Evolutionary conservation across 2,329 filamentous ascomycete genomes (phyloP), one percentile per base, ranked within the genome.

Genomic region (Thermomyces lanuginosus): DNA sequence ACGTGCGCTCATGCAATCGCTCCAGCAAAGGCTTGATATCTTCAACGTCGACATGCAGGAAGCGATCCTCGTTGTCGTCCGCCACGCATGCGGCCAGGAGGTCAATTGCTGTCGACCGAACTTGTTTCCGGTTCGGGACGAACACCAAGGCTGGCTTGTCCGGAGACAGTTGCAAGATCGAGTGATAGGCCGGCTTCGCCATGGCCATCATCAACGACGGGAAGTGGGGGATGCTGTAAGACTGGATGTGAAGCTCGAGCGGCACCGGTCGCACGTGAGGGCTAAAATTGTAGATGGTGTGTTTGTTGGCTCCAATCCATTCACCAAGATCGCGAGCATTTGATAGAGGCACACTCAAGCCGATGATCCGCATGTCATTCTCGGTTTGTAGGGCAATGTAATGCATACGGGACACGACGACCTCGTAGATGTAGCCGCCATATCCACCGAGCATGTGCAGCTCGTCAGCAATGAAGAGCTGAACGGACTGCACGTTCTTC

Each of bases 261-360:
- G 86, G 84, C 10, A 93, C 72, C 1, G 83, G 78, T 30, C 91
- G 76, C 34, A 86, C 75, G 44, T 86, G 77, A 2, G 89, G 89
- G 42, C 82, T 92, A 60, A 98, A 98, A 58, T 98, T 98, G 65
- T 86, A 98, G 37, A 92, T 92, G 25, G 89, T 92, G 49, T 98
- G 89, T 61, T 93, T 95, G 52, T 75, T 92, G 5, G 86, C 89
- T 39, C 91, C 89, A 39, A 98, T 83, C 89, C 89, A 98, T 55
- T 93, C 89, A 27, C 86, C 86, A 42, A 98, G 70, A 44, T 98
- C 89, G 32, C 83, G 72, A 26, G 86, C 84, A 48, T 93, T 95
- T 4, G 89, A 76, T 12, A 98, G 64, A 13, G 89, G 91, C 15
- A 93, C 89, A 46, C 82, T 84, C 33, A 98, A 58, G 2, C 83